A percentile compares a stretch with the other conserved stretches of the same genome.
phyloP scores from a whole-genome alignment of 805 yeast species.

The Wickerhamiella qilinensis region DNA sequence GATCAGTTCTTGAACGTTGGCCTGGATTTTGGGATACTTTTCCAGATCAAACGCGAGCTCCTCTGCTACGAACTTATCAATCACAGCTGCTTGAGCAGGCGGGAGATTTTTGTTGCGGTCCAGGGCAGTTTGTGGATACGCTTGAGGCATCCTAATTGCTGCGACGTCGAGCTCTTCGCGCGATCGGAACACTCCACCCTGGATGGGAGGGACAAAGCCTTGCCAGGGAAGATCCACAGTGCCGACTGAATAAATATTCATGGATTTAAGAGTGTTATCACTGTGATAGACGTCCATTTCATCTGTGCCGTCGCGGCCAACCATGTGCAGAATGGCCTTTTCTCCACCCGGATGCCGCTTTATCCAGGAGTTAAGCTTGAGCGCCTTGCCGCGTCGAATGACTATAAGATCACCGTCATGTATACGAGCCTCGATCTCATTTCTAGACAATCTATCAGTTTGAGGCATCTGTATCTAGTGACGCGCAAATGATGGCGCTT shows the following conservation, averaged over 20 bases:
- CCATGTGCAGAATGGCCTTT: constrained; percentile 65
- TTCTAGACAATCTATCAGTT: constrained; percentile 23
- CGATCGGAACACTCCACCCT: constrained; percentile 44
- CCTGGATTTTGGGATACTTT: constrained; percentile 48
- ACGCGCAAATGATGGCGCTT: no score
- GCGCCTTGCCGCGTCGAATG: constrained; percentile 42
- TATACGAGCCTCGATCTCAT: constrained; percentile 42
- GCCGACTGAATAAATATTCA: constrained; percentile 52
- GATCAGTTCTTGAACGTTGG: constrained; percentile 43
- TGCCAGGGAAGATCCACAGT: constrained; percentile 47
- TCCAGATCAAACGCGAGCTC: constrained; percentile 40
- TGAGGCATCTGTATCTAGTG: no score
- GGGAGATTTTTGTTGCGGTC: not conserved
- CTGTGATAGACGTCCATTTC: constrained; percentile 77
- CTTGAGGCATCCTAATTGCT: not conserved
- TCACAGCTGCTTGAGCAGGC: constrained; percentile 31
- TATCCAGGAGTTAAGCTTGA: constrained; percentile 58
- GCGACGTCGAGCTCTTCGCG: constrained; percentile 17
- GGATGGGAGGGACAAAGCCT: constrained; percentile 74
- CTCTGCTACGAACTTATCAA: constrained; percentile 42
- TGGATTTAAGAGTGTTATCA: constrained; percentile 35
- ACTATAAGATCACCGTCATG: constrained; percentile 56
- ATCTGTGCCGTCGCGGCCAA: constrained; percentile 82
- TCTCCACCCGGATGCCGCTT: constrained; percentile 78
- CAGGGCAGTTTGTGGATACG: constrained; percentile 2